These are phyloP conservation scores for Senna tora DNA, from an alignment of 306 rosid species.

Conservation along the genomic window DNA sequence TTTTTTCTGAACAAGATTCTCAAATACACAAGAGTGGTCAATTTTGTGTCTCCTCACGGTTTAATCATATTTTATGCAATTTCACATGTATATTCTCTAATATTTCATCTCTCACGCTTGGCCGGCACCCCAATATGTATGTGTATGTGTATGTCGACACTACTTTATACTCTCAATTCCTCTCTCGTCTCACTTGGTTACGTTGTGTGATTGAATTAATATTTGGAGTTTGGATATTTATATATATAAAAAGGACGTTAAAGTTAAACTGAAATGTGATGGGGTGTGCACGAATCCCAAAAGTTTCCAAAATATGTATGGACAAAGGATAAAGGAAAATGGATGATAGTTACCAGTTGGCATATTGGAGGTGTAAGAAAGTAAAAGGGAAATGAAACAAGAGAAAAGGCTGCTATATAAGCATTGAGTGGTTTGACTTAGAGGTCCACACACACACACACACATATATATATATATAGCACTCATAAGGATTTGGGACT, in stretches of 20 bases:
- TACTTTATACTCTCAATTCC: no score
- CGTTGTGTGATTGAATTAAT: no score
- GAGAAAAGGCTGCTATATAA: slow-evolving; percentile 40
- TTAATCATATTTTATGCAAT: slow-evolving; percentile 23
- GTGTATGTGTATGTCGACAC: slow-evolving; percentile 33
- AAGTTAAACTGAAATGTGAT: no score
- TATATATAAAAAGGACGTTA: no score
- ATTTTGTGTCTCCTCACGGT: slow-evolving; percentile 47
- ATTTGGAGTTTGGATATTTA: no score
- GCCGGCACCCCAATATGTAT: slow-evolving; percentile 41
- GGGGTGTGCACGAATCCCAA: slow-evolving; percentile 46
- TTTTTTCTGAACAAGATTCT: slow-evolving; percentile 30
- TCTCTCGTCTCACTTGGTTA: no score
- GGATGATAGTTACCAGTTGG: slow-evolving; percentile 37
- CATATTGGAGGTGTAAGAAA: slow-evolving; percentile 42
- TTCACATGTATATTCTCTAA: background rate
- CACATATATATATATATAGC: no score
- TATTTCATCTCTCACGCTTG: slow-evolving; percentile 15
- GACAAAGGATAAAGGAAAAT: slow-evolving; percentile 41
- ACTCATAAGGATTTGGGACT: background rate
- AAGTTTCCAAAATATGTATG: slow-evolving; percentile 32
- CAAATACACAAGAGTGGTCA: slow-evolving; percentile 39
- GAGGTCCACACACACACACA: slow-evolving; percentile 43
- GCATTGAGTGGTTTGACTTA: slow-evolving; percentile 37
- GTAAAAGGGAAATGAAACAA: slow-evolving; percentile 17